Evolutionary conservation across 2,329 filamentous ascomycete species (phyloP), one percentile per base, ranked within the genome.

Genomic region (Colletotrichum caudatum): DNA sequence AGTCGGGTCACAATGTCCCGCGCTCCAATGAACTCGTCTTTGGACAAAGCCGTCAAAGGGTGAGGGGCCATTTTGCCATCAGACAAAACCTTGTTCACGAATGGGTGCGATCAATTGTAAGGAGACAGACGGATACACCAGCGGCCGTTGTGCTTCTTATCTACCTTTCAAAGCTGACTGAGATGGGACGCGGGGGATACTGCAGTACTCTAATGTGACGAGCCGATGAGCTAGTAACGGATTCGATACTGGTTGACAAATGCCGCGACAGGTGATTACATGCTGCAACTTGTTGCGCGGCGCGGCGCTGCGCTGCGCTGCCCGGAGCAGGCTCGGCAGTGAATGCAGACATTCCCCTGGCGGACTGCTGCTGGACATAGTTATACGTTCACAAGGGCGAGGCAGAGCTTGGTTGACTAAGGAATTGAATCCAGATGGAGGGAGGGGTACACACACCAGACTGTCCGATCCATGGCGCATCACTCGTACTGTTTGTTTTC

Each of bases 41-140:
- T 74, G 20, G 80, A 84, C 57, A 90, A 82, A 54, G 83, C 85
- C 44, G 84, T 81, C 53, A 90, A 82, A 20, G 88, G 88, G 69
- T 83, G 82, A n/a, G 76, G 75, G 9, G 69, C 46, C 73, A 74
- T 75, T 5, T 33, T 37, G 66, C 18, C 18, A 2, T 11, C 6
- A 41, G 23, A 20, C 16, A 23, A 6, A 11, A 1, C 7, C 37
- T 37, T 12, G 23, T 39, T n/a, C 33, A 11, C 41, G 5, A 20
- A 39, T 33, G 9, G 51, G 33, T n/a, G 5, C 33, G 23, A 26
- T 41, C 3, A 5, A 29, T 33, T 35, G 16, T 9, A 48, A 46
- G 33, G 5, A 37, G 4, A 3, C 12, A 23, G 1, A 2, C 9
- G 20, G 35, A 20, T 26, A 53, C 23, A 44, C 23, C 16, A 16